These are phyloP conservation scores for Allomyces arbusculus DNA, from an alignment of 192 early-diverging fungal genomes.

Conservation along the genomic window DNA sequence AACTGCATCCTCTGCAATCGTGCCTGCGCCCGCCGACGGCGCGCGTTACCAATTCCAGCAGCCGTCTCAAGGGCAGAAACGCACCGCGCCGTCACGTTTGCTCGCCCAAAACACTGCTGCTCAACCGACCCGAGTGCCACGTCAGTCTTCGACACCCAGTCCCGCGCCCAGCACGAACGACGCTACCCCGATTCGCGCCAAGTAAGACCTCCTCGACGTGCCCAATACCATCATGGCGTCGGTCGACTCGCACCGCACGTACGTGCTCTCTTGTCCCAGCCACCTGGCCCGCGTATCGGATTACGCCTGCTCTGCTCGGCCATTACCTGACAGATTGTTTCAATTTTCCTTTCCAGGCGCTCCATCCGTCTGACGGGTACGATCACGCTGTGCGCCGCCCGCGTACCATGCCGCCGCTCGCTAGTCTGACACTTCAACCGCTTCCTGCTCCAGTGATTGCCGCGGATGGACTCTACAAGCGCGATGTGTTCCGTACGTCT, in stretches of 20 bases:
- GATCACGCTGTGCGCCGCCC: background rate
- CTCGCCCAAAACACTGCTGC: no score
- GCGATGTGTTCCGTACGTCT: constrained; percentile 65
- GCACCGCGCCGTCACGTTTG: no score
- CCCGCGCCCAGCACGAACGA: no score
- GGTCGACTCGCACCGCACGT: background rate
- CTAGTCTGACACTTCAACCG: background rate
- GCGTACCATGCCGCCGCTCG: background rate
- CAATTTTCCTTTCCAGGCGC: constrained; percentile 2
- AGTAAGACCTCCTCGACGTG: no score
- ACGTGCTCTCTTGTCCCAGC: background rate
- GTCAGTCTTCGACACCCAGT: no score
- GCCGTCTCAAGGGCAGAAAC: no score
- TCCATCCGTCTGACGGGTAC: constrained; percentile 17
- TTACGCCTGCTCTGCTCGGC: background rate
- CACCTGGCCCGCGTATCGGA: background rate
- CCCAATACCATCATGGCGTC: no score
- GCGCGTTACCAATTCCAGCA: no score
- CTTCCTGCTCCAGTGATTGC: constrained; percentile 42
- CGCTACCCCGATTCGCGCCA: no score
- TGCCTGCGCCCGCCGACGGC: no score
- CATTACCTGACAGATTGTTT: background rate
- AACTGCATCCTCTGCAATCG: no score
- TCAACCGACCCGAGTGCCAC: no score
- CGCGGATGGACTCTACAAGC: constrained; percentile 75